Evolutionary conservation across 768 basidiomycete genomes (phyloP).

Genomic region (Naganishia onofrii): DNA sequence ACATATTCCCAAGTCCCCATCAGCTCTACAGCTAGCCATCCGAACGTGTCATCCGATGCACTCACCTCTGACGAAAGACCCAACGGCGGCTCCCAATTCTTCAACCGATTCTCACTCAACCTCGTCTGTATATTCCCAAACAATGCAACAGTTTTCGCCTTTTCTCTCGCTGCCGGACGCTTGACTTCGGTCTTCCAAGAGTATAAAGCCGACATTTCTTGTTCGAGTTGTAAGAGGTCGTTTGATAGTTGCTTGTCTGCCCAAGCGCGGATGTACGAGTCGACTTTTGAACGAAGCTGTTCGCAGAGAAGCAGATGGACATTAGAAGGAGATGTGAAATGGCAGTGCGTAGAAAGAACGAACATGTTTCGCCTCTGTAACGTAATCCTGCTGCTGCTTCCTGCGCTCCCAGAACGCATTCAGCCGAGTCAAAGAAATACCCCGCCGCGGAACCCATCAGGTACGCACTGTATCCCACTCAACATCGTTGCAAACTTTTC

Average conservation of each 20-base stretch:
- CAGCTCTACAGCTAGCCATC: neutral
- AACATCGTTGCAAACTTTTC: constrained; percentile 95
- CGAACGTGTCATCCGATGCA: neutral
- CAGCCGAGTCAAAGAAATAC: constrained; percentile 1
- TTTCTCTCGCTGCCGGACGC: constrained; percentile 74
- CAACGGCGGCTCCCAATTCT: constrained; percentile 73
- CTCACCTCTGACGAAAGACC: constrained; percentile 65
- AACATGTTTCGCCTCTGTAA: constrained; percentile 15
- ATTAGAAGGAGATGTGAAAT: neutral
- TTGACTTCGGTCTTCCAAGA: constrained; percentile 54
- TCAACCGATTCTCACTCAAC: constrained; percentile 80
- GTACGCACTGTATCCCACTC: constrained; percentile 57
- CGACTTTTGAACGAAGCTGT: constrained; percentile 1
- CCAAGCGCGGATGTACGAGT: constrained; percentile 10
- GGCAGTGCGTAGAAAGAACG: neutral
- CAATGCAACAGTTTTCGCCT: constrained; percentile 83
- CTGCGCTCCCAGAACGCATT: constrained; percentile 1
- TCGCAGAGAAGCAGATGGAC: neutral
- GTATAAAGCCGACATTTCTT: constrained; percentile 7
- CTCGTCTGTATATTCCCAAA: constrained; percentile 94
- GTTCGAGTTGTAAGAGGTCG: constrained; percentile 15
- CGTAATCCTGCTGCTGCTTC: constrained; percentile 18
- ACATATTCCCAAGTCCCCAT: neutral
- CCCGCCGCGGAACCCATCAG: too few species aligned
- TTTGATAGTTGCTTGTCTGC: constrained; percentile 13